Base-by-base conservation (phyloP, 768 basidiomycete genomes). In the Tephrocybe sp. region DNA sequence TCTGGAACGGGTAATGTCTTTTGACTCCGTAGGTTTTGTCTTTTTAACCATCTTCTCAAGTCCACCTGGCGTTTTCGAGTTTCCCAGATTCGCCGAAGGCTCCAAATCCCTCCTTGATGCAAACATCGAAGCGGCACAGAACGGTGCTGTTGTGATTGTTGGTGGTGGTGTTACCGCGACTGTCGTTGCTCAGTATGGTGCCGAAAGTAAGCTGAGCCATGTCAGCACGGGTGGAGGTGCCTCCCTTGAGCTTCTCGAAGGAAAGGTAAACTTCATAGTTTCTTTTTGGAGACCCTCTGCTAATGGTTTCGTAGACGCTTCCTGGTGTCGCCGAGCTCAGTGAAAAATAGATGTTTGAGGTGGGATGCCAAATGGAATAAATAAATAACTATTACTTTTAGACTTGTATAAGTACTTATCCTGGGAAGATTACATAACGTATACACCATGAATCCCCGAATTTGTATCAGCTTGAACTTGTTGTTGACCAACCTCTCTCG, bases 101-200 rank as follows among this genome's bases (percentile, higher is more conserved):
- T 97, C 95, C 4, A 81, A 84, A 64, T 70, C 85, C 10, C 84
- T 97, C 37, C 84, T 98, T 21, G 84, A 92, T 43, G 93, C 90
- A 25, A 84, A 82, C 62, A 81, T 96, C 62, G 86, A 93, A 62
- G 95, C 95, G 23, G 92, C 93, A 45, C 68, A 84, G 65, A 82
- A 84, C 20, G 95, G 95, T 21, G 77, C 93, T 9, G 90, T 86
- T 6, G 96, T 99, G 56, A 98, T 99, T 61, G 87, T 98, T 50
- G 96, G 96, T 48, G 94, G 93, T 59, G 93, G 93, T 56, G 93
- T 95, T 68, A 96, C 93, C 36, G 96, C 96, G n/a, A 98, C 96
- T 4, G 80, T 98, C 30, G 94, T 86, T 48, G 94, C 90, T n/a
- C 84, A 95, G 58, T 81, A 88, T 65, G 76, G 74, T 10, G 84